These are phyloP conservation scores for Dactylella cylindrospora DNA, from an alignment of 2,329 filamentous ascomycete genomes.

Conservation along the genomic window DNA sequence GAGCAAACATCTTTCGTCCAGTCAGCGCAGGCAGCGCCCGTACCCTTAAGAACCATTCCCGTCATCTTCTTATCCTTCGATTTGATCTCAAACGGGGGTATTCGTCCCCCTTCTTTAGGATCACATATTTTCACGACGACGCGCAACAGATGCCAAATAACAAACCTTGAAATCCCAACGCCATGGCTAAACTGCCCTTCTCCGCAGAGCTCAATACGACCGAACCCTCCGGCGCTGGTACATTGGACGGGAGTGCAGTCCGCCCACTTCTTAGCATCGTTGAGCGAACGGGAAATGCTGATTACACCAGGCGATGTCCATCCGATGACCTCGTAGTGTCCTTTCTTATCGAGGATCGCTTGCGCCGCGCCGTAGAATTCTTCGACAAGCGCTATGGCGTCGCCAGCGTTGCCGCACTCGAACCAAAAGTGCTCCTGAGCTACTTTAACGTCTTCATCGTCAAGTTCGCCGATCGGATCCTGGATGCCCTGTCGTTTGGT, in stretches of 20 bases:
- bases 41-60: neutral
- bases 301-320: constrained; percentile 21
- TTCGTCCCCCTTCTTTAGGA: neutral
- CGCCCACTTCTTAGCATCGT: constrained; percentile 6
- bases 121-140: neutral
- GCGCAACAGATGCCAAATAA: neutral
- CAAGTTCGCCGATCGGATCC: neutral
- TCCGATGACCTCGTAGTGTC: constrained; percentile 8
- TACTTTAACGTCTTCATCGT: neutral
- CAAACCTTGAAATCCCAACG: neutral
- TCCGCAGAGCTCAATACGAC: neutral
- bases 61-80: constrained; percentile 1
- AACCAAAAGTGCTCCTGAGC: constrained; percentile 3
- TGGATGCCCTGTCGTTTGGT: constrained; percentile 5
- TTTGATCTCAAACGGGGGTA: neutral
- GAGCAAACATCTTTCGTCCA: constrained; percentile 1
- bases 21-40: neutral
- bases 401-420: neutral
- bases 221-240: neutral
- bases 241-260: constrained; percentile 20
- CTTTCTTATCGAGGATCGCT: neutral
- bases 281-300: constrained; percentile 5
- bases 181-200: constrained; percentile 13
- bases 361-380: constrained; percentile 4
- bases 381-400: neutral